Evolutionary conservation across 2,329 filamentous ascomycete species (phyloP).

Genomic region (Sporothrix humicola): DNA sequence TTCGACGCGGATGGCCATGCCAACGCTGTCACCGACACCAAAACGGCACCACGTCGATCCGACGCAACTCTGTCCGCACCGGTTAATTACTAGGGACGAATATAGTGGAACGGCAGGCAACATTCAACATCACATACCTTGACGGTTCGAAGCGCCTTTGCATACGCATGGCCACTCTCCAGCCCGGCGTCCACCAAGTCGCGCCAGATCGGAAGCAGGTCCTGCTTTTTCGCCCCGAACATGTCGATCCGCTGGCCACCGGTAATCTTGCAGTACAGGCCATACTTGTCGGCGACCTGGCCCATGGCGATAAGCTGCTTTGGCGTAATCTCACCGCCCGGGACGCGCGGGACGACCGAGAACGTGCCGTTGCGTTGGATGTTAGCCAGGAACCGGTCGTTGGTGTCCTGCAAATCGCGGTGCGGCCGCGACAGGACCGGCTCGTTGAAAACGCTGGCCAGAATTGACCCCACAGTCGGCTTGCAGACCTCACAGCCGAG

Average conservation of each 20-base stretch:
- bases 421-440: slow-evolving; percentile 74
- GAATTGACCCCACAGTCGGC: slow-evolving; percentile 78
- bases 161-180: slow-evolving; percentile 90
- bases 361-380: slow-evolving; percentile 92
- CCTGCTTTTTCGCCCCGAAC: slow-evolving; percentile 89
- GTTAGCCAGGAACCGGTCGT: slow-evolving; percentile 85
- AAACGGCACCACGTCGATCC: slow-evolving; percentile 91
- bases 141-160: slow-evolving; percentile 84
- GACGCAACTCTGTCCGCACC: slow-evolving; percentile 68
- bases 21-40: slow-evolving; percentile 87
- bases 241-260: slow-evolving; percentile 91
- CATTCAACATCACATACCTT: slow-evolving; percentile 52
- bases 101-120: no score
- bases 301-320: slow-evolving; percentile 85
- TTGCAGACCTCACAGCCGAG: slow-evolving; percentile 88
- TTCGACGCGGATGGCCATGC: slow-evolving; percentile 85
- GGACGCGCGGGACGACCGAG: slow-evolving; percentile 81
- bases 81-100: background rate
- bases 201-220: slow-evolving; percentile 81
- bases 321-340: slow-evolving; percentile 85
- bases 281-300: slow-evolving; percentile 81
- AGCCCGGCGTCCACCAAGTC: slow-evolving; percentile 81
- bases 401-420: slow-evolving; percentile 88
- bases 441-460: slow-evolving; percentile 81
- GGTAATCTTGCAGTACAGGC: slow-evolving; percentile 89